Percentiles rank a stretch among this genome's conserved stretches.
phyloP scores from a whole-genome alignment of 257 asterid species.

The Forsythia suspensa region DNA sequence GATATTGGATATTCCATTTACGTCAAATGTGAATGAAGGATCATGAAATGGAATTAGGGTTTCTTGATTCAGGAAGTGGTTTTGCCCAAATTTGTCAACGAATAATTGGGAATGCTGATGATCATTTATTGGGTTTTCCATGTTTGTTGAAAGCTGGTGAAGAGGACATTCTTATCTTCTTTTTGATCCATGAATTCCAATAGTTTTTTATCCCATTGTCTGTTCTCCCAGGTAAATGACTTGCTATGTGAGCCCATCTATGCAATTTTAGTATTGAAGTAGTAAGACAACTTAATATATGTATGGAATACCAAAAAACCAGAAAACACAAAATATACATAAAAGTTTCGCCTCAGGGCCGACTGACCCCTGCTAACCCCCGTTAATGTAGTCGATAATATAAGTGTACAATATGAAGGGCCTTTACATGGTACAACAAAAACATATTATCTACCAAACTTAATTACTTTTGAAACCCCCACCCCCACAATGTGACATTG shows the following conservation, averaged over 20 bases:
- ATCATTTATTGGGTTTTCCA: not conserved
- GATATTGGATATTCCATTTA: constrained; percentile 12
- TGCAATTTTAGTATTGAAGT: too few species aligned
- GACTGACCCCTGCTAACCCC: too few species aligned
- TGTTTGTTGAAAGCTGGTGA: constrained; percentile 23
- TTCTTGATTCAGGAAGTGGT: constrained; percentile 44
- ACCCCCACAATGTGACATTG: too few species aligned
- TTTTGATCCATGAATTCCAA: constrained; percentile 96
- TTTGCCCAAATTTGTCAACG: constrained; percentile 24
- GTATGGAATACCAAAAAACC: too few species aligned
- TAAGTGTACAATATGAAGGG: too few species aligned
- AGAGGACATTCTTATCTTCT: constrained; percentile 62
- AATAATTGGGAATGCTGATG: constrained; percentile 34
- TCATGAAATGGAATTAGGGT: constrained; percentile 42
- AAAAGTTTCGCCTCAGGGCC: too few species aligned
- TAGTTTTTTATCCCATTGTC: constrained; percentile 94
- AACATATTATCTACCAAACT: too few species aligned
- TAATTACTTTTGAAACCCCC: too few species aligned
- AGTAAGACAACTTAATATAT: too few species aligned
- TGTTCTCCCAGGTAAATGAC: constrained; percentile 91
- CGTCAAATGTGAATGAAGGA: constrained; percentile 61
- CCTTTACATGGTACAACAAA: too few species aligned
- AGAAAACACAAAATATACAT: too few species aligned
- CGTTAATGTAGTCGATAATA: too few species aligned
- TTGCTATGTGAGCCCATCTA: constrained; percentile 94